A percentile compares a stretch with the other conserved stretches of the same genome.
Evolutionary conservation across 345 rosid species (phyloP).

Genomic region (Populus tremula): DNA sequence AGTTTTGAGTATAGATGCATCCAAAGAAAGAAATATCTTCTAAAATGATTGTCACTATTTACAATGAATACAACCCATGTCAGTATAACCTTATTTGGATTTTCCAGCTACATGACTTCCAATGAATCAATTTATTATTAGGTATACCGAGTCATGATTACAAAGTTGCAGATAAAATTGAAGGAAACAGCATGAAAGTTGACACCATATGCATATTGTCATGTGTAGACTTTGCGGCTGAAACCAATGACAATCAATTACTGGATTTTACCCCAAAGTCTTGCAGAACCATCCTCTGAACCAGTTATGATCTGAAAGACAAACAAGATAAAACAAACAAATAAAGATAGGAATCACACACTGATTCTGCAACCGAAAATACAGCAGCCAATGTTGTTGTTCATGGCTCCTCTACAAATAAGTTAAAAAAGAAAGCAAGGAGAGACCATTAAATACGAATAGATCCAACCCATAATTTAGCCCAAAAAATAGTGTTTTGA

Average conservation of each 20-base stretch:
- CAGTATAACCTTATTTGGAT: too few species aligned
- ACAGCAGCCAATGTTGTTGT: not conserved
- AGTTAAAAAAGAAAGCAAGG: not conserved
- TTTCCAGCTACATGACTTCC: too few species aligned
- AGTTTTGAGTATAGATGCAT: too few species aligned
- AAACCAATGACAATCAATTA: constrained; percentile 6
- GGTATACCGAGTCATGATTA: not conserved
- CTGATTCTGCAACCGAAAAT: constrained; percentile 6
- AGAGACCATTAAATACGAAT: not conserved
- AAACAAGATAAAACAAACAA: constrained; percentile 15
- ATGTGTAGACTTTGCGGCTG: not conserved
- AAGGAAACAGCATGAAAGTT: not conserved
- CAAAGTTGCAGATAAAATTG: not conserved
- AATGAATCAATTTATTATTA: too few species aligned
- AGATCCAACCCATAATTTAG: not conserved
- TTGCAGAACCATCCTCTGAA: constrained; percentile 95
- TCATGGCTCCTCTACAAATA: not conserved
- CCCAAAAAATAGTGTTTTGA: too few species aligned
- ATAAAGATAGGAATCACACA: constrained; percentile 3
- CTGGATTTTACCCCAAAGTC: constrained; percentile 80
- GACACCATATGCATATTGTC: not conserved
- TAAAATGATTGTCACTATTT: too few species aligned
- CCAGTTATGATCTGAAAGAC: constrained; percentile 75
- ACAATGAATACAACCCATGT: too few species aligned
- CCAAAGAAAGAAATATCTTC: too few species aligned